A percentile compares a stretch with the other conserved stretches of the same genome.
phyloP scores from a whole-genome alignment of 1,284 basidiomycete genomes.

The Farysia itapuensis region DNA sequence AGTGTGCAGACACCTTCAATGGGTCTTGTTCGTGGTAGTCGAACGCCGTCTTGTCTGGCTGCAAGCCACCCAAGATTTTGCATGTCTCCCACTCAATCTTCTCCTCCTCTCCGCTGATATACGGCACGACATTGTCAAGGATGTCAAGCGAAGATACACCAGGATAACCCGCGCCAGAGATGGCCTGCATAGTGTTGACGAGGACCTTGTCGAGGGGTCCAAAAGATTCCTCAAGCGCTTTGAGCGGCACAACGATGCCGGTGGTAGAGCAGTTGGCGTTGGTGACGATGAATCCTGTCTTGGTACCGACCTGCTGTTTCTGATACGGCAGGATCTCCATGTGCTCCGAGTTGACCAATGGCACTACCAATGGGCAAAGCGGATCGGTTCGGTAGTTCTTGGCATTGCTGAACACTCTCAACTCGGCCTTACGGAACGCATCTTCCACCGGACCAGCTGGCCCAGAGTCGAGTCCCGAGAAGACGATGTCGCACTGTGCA shows the following conservation, averaged over 20 bases:
- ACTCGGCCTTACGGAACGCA: constrained; percentile 81
- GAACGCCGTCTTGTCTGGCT: constrained; percentile 63
- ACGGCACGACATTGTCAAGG: constrained; percentile 92
- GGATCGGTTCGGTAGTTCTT: constrained; percentile 94
- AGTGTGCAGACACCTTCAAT: constrained; percentile 82
- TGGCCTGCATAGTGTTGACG: constrained; percentile 95
- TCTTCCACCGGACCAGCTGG: constrained; percentile 91
- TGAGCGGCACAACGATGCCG: constrained; percentile 85
- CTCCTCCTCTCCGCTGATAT: constrained; percentile 81
- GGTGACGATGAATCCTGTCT: constrained; percentile 90
- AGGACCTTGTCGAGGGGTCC: constrained; percentile 87
- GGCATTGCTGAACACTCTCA: constrained; percentile 96
- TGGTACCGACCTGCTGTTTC: constrained; percentile 64
- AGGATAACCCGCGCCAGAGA: constrained; percentile 95
- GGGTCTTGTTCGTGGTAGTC: constrained; percentile 81
- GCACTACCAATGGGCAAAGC: constrained; percentile 92
- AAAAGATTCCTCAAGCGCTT: constrained; percentile 86
- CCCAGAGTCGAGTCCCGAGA: constrained; percentile 91
- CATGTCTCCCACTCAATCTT: constrained; percentile 98
- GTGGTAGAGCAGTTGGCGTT: constrained; percentile 99
- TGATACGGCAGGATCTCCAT: constrained; percentile 84
- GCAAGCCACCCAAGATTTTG: constrained; percentile 80
- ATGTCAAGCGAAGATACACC: constrained; percentile 89
- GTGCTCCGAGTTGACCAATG: constrained; percentile 89
- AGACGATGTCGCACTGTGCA: constrained; percentile 80